Conservation (phyloP, 202 grass and related monocot species). For the Eragrostis tef region DNA sequence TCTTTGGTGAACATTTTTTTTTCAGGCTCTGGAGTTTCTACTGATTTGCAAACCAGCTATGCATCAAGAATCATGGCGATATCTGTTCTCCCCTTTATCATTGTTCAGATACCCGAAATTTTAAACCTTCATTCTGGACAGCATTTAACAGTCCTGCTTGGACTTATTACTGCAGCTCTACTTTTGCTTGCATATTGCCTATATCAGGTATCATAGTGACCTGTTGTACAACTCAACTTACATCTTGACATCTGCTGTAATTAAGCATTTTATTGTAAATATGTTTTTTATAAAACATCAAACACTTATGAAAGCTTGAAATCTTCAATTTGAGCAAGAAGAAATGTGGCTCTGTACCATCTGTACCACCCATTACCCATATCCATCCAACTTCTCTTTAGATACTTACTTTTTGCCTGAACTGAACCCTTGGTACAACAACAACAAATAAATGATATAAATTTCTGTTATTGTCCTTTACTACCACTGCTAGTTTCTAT, state of each 20-base stretch:
- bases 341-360: too few species aligned
- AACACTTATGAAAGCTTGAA: too few species aligned
- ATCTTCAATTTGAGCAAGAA: too few species aligned
- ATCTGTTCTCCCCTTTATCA: slow-evolving; percentile 87
- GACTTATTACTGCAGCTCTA: slow-evolving; percentile 60
- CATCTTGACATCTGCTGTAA: neutral
- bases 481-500: neutral
- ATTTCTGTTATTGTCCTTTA: too few species aligned
- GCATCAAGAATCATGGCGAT: slow-evolving; percentile 88
- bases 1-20: slow-evolving; percentile 40
- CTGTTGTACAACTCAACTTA: slow-evolving; percentile 1
- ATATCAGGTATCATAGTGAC: slow-evolving; percentile 74
- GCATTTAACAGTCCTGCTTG: slow-evolving; percentile 61
- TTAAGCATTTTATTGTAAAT: neutral
- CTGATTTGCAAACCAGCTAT: slow-evolving; percentile 78
- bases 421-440: too few species aligned
- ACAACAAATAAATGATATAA: too few species aligned
- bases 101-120: slow-evolving; percentile 81
- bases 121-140: slow-evolving; percentile 71
- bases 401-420: too few species aligned
- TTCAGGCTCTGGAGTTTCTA: slow-evolving; percentile 80
- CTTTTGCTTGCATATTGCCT: slow-evolving; percentile 81
- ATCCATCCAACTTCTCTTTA: too few species aligned
- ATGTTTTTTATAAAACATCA: too few species aligned
- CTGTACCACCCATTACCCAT: too few species aligned